Evolutionary conservation across 495 filamentous ascomycete species (phyloP).

Genomic region (Aspergillus baeticus): DNA sequence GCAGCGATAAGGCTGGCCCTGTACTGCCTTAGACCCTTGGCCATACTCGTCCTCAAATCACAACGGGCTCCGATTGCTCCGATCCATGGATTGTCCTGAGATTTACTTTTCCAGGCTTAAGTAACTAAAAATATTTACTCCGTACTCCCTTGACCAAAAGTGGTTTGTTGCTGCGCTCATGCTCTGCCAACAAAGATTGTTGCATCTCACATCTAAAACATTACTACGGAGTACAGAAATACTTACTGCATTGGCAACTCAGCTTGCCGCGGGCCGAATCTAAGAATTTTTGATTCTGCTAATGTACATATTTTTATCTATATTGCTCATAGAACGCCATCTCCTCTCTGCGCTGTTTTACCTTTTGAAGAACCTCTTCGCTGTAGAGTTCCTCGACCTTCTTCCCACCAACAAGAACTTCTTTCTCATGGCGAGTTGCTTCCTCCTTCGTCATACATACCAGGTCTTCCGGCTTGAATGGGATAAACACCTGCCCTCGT

Average conservation of each 20-base stretch:
- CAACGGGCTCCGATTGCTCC: background rate
- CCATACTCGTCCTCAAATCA: background rate
- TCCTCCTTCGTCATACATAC: slow-evolving; percentile 85
- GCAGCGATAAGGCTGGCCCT: slow-evolving; percentile 2
- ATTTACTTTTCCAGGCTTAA: too few species aligned
- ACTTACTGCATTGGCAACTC: too few species aligned
- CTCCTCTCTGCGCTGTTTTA: slow-evolving; percentile 14
- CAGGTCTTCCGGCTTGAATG: slow-evolving; percentile 64
- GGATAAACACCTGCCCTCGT: slow-evolving; percentile 69
- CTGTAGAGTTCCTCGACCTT: slow-evolving; percentile 12
- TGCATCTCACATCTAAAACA: slow-evolving; percentile 66
- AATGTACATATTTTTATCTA: background rate
- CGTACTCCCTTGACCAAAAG: background rate
- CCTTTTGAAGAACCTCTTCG: slow-evolving; percentile 8
- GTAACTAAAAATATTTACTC: background rate
- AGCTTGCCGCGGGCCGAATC: slow-evolving; percentile 73
- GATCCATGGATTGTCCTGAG: background rate
- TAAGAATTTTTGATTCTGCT: background rate
- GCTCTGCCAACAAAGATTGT: slow-evolving; percentile 33
- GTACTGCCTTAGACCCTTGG: background rate
- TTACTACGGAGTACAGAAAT: too few species aligned
- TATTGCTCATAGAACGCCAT: slow-evolving; percentile 14
- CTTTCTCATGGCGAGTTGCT: slow-evolving; percentile 15
- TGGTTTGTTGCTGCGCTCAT: background rate
- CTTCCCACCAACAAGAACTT: slow-evolving; percentile 15